Conservation (phyloP, 2,329 filamentous ascomycete species). For the Verticillium zaregamsianum region DNA sequence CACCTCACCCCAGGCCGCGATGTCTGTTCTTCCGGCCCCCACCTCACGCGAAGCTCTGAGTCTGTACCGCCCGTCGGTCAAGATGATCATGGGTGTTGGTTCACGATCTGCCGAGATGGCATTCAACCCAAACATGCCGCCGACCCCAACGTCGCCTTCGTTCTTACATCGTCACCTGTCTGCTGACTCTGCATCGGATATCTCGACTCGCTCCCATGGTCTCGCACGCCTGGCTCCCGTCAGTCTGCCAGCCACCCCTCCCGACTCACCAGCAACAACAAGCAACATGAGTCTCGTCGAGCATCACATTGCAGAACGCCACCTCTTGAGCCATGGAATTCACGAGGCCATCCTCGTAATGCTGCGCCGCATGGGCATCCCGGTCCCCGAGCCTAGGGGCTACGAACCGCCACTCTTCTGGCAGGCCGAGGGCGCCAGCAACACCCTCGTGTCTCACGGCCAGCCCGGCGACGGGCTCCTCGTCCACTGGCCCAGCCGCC, state of each 20-base stretch:
- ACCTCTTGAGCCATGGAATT: neutral
- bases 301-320: neutral
- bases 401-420: neutral
- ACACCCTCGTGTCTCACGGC: neutral
- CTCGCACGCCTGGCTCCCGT: neutral
- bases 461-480: constrained; percentile 1
- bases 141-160: neutral
- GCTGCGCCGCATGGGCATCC: neutral
- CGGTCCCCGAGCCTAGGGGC: neutral
- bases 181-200: neutral
- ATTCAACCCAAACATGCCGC: neutral
- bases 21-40: neutral
- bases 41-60: neutral
- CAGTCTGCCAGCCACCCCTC: neutral
- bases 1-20: neutral
- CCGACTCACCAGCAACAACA: neutral
- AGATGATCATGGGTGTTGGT: neutral
- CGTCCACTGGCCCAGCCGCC: constrained; percentile 23
- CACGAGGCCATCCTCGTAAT: neutral
- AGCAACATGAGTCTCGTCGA: neutral
- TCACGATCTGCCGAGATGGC: neutral
- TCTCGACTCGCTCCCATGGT: neutral
- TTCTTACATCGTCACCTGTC: neutral
- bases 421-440: neutral
- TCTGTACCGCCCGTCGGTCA: neutral